Base-by-base conservation (phyloP, 1,284 basidiomycete species). In the Ganoderma sp. region DNA sequence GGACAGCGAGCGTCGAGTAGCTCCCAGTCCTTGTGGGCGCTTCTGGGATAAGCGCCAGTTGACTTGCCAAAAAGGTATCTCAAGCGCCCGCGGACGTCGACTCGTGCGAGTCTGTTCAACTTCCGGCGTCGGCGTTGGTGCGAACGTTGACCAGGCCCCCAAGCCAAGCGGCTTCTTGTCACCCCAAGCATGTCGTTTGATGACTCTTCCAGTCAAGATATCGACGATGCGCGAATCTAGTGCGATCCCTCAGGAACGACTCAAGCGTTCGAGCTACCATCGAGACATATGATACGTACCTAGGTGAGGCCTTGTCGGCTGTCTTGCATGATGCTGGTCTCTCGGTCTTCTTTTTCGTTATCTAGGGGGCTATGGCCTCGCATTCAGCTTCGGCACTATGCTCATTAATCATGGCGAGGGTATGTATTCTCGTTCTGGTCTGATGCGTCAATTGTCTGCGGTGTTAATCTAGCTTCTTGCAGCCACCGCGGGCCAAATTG, bases 321-420 rank as follows among this genome's bases (percentile, higher is more conserved):
- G 72, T 89, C 22, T 85, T 86, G 75, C 86, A 92, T 42, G 94
- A 92, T 34, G 75, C 80, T 66, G 91, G 93, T 67, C 77, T 97
- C 15, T 87, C 90, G 6, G 76, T 85, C 12, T 92, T 92, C 79
- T 94, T 95, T 84, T 96, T 97, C 75, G 82, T 92, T 67, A 91
- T 96, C 66, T 97, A 96, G 77, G 85, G 3, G 83, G 86, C 14
- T 94, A 94, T 75, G 90, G 83, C 14, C 83, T 93, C 12, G 93
- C 93, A 15, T 95, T 95, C 76, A 82, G 85, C 72, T 94, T 93
- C 71, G 95, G 95, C 71, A 91, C 90, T 14, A 96, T 94, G 34
- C 89, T 97, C 79, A 93, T 95, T 74, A 84, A 91, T 65, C 73
- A 83, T 25, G 84, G 84, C 9, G 77, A 87, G 61, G 87, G 90